Conservation (phyloP, 192 early-diverging fungal genomes). For the Linderina pennispora region DNA sequence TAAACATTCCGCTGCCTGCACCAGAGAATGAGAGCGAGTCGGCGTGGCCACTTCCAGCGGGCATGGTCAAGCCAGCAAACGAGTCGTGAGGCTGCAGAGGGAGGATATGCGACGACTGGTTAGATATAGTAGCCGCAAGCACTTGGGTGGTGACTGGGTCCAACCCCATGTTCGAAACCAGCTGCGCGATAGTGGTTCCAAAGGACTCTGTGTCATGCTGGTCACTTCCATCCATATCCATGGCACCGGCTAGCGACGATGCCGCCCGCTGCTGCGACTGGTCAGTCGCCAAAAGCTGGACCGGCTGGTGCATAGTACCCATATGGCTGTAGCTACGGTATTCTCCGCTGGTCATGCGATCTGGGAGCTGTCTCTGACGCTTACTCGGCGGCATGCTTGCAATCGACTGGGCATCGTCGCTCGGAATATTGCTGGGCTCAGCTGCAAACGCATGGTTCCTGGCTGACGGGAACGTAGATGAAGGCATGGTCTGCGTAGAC, state of each 20-base stretch:
- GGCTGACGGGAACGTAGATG: too few relatives aligned
- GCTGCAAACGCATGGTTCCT: background rate
- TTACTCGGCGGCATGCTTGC: background rate
- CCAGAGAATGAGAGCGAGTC: background rate
- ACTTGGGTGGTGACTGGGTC: slow-evolving; percentile 25
- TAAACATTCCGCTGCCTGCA: background rate
- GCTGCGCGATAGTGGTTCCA: slow-evolving; percentile 15
- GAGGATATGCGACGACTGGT: slow-evolving; percentile 7
- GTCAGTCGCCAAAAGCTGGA: background rate
- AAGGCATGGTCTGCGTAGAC: too few relatives aligned
- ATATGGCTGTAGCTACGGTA: background rate
- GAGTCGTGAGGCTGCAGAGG: background rate
- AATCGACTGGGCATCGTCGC: background rate
- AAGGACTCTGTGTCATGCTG: too few relatives aligned
- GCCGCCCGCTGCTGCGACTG: slow-evolving; percentile 1
- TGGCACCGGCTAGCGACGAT: slow-evolving; percentile 1
- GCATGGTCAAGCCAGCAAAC: background rate
- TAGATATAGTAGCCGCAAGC: slow-evolving; percentile 23
- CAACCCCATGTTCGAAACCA: slow-evolving; percentile 36
- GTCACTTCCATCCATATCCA: too few relatives aligned
- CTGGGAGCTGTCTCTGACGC: background rate
- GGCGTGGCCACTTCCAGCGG: background rate
- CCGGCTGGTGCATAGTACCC: background rate
- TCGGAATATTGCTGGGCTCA: background rate
- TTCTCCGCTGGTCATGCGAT: background rate